Evolutionary conservation across 164 flowering plant species (phyloP).

Genomic region (Chloranthus sessilifolius): DNA sequence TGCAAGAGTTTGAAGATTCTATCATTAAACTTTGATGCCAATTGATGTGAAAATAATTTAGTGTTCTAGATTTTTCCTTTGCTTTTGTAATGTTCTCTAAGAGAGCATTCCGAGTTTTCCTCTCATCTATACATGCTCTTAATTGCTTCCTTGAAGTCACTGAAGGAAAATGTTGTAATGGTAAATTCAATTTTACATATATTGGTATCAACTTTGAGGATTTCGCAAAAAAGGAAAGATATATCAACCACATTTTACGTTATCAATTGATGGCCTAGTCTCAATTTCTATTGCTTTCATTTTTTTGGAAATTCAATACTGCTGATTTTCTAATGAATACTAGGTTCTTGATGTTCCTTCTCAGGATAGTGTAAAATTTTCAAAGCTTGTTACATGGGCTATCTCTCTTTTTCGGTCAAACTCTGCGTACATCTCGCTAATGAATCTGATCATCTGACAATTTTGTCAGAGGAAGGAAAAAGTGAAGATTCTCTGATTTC

Average conservation of each 20-base stretch:
- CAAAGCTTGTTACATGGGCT: constrained; percentile 55
- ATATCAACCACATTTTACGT: constrained; percentile 65
- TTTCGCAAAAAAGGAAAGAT: constrained; percentile 61
- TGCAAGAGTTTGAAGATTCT: too few species aligned
- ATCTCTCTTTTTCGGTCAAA: constrained; percentile 39
- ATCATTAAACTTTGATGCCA: too few species aligned
- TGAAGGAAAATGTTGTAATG: constrained; percentile 28
- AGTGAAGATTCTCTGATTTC: constrained; percentile 42
- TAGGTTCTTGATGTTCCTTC: constrained; percentile 12
- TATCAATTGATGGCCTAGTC: constrained; percentile 50
- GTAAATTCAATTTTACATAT: constrained; percentile 33
- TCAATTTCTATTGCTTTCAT: constrained; percentile 22
- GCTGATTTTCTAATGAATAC: too few species aligned
- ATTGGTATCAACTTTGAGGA: constrained; percentile 45
- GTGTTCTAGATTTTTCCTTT: too few species aligned
- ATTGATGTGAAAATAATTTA: too few species aligned
- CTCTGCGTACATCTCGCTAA: constrained; percentile 10
- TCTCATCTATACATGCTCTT: constrained; percentile 43
- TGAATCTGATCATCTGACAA: constrained; percentile 9
- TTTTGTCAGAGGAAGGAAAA: constrained; percentile 20
- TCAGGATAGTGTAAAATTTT: constrained; percentile 50
- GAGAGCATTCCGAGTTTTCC: constrained; percentile 64
- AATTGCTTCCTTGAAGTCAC: constrained; percentile 19
- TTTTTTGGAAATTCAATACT: too few species aligned
- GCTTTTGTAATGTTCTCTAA: too few species aligned